A percentile compares a stretch with the other conserved stretches of the same genome.
Evolutionary conservation across 2,329 filamentous ascomycete species (phyloP).

Genomic region (Fusarium hostae): DNA sequence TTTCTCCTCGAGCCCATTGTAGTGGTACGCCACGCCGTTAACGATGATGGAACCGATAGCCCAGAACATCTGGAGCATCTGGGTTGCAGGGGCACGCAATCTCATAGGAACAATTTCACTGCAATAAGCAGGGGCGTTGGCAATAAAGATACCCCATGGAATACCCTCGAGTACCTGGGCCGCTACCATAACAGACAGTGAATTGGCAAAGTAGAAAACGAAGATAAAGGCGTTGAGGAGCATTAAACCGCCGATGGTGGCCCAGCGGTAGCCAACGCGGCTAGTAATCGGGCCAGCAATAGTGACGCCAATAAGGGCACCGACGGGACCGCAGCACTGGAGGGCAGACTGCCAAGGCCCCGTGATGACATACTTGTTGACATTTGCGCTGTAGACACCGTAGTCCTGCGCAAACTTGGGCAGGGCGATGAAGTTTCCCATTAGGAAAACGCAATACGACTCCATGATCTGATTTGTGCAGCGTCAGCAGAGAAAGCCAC

Average conservation of each 20-base stretch:
- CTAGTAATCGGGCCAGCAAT: slow-evolving; percentile 53
- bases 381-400: slow-evolving; percentile 45
- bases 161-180: slow-evolving; percentile 68
- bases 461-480: slow-evolving; percentile 57
- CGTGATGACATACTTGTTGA: slow-evolving; percentile 49
- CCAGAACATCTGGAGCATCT: slow-evolving; percentile 74
- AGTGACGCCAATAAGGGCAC: slow-evolving; percentile 51
- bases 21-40: slow-evolving; percentile 63
- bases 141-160: slow-evolving; percentile 73
- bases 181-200: slow-evolving; percentile 56
- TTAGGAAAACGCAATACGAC: slow-evolving; percentile 61
- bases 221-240: slow-evolving; percentile 54
- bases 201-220: slow-evolving; percentile 64
- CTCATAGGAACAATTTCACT: slow-evolving; percentile 68
- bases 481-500: background rate
- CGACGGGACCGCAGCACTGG: slow-evolving; percentile 49
- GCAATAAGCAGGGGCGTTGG: slow-evolving; percentile 70
- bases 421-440: slow-evolving; percentile 58
- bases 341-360: slow-evolving; percentile 53
- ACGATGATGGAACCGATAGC: slow-evolving; percentile 70
- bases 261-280: slow-evolving; percentile 51
- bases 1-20: slow-evolving; percentile 49
- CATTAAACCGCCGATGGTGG: slow-evolving; percentile 52
- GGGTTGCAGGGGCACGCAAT: slow-evolving; percentile 65
- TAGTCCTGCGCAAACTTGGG: slow-evolving; percentile 51